phyloP scores from a whole-genome alignment of 169 alveolate species.

The Blepharisma undulans region DNA sequence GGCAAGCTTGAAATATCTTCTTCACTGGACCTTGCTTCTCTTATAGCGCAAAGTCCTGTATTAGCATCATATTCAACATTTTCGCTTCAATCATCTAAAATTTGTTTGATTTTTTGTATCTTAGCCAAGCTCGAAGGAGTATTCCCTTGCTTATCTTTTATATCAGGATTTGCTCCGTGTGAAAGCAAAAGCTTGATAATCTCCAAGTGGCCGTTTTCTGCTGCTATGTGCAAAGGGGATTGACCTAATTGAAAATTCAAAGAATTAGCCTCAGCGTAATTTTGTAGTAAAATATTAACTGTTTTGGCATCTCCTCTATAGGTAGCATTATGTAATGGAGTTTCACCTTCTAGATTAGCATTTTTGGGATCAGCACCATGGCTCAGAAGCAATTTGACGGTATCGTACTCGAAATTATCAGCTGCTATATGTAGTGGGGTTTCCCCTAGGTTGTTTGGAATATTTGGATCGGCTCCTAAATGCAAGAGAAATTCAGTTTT shows the following conservation, averaged over 20 bases:
- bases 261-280: conserved; percentile 57
- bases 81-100: not conserved
- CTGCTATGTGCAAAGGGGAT: conserved; percentile 63
- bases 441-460: conserved; percentile 51
- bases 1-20: not conserved
- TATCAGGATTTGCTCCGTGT: not conserved
- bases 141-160: conserved; percentile 25
- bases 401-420: conserved; percentile 43
- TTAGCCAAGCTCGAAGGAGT: conserved; percentile 18
- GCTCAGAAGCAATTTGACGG: conserved; percentile 52
- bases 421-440: conserved; percentile 63
- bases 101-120: conserved; percentile 4
- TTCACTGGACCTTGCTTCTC: not conserved
- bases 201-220: conserved; percentile 25
- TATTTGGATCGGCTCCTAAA: conserved; percentile 45
- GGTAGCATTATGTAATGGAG: conserved; percentile 57
- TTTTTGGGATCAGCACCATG: conserved; percentile 53
- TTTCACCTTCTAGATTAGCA: conserved; percentile 53
- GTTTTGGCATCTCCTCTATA: conserved; percentile 45
- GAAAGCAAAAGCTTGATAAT: conserved; percentile 17
- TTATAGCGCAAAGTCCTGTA: not conserved
- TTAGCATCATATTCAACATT: not conserved
- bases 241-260: conserved; percentile 52
- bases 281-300: conserved; percentile 51
- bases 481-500: conserved; percentile 40